Conservation (phyloP, 257 asterid species). For the Przewalskia tangutica region DNA sequence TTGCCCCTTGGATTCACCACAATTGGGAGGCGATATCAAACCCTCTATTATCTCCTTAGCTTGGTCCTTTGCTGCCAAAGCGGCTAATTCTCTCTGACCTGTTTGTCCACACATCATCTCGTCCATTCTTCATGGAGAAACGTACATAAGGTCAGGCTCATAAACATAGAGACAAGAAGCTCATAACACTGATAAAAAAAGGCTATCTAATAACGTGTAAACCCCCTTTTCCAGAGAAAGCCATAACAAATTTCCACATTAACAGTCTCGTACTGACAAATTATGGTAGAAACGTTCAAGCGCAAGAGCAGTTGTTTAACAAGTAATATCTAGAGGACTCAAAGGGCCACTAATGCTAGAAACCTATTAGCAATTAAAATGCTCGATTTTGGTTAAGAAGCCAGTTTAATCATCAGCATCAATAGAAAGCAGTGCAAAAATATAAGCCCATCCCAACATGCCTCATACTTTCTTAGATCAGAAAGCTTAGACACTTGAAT, state of each 20-base stretch:
- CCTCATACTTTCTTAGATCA: too few relatives aligned
- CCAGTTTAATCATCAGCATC: not conserved
- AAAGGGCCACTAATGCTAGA: not conserved
- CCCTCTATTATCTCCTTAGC: slow-evolving; percentile 35
- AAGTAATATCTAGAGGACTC: not conserved
- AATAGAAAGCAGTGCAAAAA: not conserved
- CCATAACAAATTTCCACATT: not conserved
- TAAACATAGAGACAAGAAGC: not conserved
- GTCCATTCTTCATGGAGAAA: slow-evolving; percentile 63
- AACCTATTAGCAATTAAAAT: not conserved
- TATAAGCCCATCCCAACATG: too few relatives aligned
- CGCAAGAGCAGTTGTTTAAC: not conserved
- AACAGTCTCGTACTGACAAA: not conserved
- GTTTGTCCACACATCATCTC: slow-evolving; percentile 77
- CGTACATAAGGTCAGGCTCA: slow-evolving; percentile 6
- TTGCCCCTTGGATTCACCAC: slow-evolving; percentile 29
- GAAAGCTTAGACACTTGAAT: too few relatives aligned
- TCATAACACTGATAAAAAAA: slow-evolving; percentile 1
- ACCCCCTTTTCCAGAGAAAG: too few relatives aligned
- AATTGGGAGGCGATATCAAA: slow-evolving; percentile 24
- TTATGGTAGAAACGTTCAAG: not conserved
- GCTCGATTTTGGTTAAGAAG: not conserved
- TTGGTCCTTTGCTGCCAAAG: slow-evolving; percentile 42
- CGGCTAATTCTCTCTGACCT: slow-evolving; percentile 61
- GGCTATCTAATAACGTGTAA: not conserved